Percentiles rank a stretch among this genome's conserved stretches.
phyloP scores from a whole-genome alignment of 177 flowering plant species.

The Vitis hybrid region DNA sequence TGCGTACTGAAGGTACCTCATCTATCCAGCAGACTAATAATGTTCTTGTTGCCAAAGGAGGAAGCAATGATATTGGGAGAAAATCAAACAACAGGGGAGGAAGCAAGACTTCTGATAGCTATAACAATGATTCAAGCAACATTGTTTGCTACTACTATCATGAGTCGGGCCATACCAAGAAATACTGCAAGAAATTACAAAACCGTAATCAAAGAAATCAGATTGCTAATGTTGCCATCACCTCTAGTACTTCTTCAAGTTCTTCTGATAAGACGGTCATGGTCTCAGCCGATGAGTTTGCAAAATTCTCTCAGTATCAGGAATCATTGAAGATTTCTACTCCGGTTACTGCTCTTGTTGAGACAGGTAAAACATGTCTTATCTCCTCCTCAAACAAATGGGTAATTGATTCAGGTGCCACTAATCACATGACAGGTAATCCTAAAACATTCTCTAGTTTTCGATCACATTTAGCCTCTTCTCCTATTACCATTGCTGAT shows the following conservation, averaged over 20 bases:
- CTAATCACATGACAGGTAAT: conserved; percentile 1
- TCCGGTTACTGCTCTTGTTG: background rate
- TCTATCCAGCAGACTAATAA: too few species aligned
- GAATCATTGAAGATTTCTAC: too few species aligned
- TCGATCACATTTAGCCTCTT: background rate
- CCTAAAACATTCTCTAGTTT: background rate
- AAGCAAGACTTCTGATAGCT: background rate
- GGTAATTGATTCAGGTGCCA: background rate
- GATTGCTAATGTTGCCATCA: too few species aligned
- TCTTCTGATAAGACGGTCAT: background rate
- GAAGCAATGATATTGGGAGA: too few species aligned
- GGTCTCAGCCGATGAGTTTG: background rate
- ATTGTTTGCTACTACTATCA: too few species aligned
- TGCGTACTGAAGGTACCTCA: too few species aligned
- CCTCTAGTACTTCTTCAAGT: too few species aligned
- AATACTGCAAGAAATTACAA: background rate
- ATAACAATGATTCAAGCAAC: background rate
- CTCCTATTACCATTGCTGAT: background rate
- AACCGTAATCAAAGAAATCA: too few species aligned
- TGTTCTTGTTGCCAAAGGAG: too few species aligned
- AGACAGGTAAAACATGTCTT: background rate
- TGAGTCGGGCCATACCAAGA: background rate
- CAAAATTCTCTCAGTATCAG: background rate
- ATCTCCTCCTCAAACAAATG: too few species aligned
- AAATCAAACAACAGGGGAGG: too few species aligned